A percentile compares a stretch with the other conserved stretches of the same genome.
phyloP scores from a whole-genome alignment of 768 basidiomycete genomes.

The Mycena crocata region DNA sequence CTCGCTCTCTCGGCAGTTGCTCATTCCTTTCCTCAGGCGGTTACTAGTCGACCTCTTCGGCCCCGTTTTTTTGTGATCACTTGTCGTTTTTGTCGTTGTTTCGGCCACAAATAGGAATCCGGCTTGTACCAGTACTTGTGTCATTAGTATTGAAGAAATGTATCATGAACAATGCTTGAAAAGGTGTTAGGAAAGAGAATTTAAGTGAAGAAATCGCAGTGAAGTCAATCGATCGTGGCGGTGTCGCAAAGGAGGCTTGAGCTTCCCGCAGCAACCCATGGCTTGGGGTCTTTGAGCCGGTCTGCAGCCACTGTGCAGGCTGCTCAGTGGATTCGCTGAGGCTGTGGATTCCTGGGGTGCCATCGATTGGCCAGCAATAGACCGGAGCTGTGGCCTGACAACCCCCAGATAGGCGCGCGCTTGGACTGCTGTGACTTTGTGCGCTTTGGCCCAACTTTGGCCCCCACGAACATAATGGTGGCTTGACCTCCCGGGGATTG shows the following conservation, averaged over 20 bases:
- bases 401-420: conserved; percentile 12
- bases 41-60: neutral
- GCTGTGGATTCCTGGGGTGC: no score
- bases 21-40: neutral
- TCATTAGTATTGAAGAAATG: conserved; percentile 5
- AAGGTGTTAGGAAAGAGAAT: no score
- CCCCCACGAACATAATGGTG: no score
- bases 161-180: neutral
- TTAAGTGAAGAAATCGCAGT: no score
- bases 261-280: no score
- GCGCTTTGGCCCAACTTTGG: conserved; percentile 3
- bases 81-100: conserved; percentile 11
- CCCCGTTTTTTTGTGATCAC: neutral
- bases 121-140: conserved; percentile 17
- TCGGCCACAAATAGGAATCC: conserved; percentile 7
- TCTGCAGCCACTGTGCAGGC: no score
- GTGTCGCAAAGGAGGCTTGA: neutral
- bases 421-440: conserved; percentile 9
- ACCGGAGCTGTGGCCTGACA: conserved; percentile 1
- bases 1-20: neutral
- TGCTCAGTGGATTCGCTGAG: no score
- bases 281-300: no score
- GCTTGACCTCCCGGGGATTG: neutral
- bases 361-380: no score
- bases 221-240: no score